phyloP scores from a whole-genome alignment of 345 rosid species.

The Citrus glauca region DNA sequence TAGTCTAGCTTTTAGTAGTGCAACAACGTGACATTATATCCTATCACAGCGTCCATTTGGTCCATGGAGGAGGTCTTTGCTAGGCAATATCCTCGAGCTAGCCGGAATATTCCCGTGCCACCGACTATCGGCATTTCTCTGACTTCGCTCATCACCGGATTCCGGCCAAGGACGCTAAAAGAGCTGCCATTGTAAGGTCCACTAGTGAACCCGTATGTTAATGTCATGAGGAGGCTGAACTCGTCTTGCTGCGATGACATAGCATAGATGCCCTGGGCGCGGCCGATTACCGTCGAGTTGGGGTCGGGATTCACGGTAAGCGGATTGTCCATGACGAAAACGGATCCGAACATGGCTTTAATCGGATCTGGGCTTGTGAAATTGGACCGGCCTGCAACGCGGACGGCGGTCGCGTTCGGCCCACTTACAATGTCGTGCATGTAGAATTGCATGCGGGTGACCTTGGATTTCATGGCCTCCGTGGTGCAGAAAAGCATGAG shows the following conservation, averaged over 20 bases:
- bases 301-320: constrained; percentile 25
- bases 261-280: constrained; percentile 38
- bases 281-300: constrained; percentile 32
- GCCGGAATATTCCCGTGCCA: constrained; percentile 31
- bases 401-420: constrained; percentile 22
- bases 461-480: constrained; percentile 14
- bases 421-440: constrained; percentile 39
- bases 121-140: constrained; percentile 40
- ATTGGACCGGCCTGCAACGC: constrained; percentile 25
- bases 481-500: neutral
- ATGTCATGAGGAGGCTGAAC: constrained; percentile 34
- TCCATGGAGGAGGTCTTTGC: constrained; percentile 24
- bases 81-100: constrained; percentile 36
- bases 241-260: constrained; percentile 30
- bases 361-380: constrained; percentile 26
- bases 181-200: constrained; percentile 34
- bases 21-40: constrained; percentile 33
- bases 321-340: constrained; percentile 31
- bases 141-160: constrained; percentile 27
- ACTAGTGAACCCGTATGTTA: constrained; percentile 18
- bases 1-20: neutral
- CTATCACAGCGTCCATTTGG: constrained; percentile 25
- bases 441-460: constrained; percentile 35
- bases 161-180: constrained; percentile 38
- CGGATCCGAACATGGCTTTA: constrained; percentile 21